Base-by-base conservation (phyloP, 768 basidiomycete genomes). In the Gloeostereum incarnatum region DNA sequence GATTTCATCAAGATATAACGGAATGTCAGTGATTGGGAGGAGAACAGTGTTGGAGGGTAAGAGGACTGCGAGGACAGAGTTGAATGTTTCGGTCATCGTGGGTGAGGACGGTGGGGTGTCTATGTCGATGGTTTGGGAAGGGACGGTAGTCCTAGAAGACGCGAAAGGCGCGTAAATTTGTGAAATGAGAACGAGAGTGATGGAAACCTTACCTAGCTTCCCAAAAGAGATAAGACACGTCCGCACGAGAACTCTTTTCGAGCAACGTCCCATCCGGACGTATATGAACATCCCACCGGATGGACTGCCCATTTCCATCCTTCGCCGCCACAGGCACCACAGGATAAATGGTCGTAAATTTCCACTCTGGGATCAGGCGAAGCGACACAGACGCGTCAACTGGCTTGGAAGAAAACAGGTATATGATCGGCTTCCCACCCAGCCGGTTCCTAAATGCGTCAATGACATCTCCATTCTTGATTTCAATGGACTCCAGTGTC, bases 141-240 rank as follows among this genome's bases (percentile, higher is more conserved):
- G n/a, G n/a, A n/a, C 18, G 35, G 16, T 14, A 17, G 33, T 13
- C 14, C 38, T 14, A 43, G 10, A 17, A 30, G 19, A 49, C n/a
- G n/a, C n/a, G n/a, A n/a, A n/a, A n/a, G n/a, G n/a, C n/a, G n/a
- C n/a, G n/a, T n/a, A n/a, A n/a, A n/a, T n/a, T n/a, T n/a, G n/a
- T n/a, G n/a, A n/a, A n/a, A n/a, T n/a, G n/a, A n/a, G n/a, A n/a
- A n/a, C n/a, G n/a, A n/a, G n/a, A n/a, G n/a, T n/a, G n/a, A n/a
- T n/a, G n/a, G n/a, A n/a, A n/a, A n/a, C n/a, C 59, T 41, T 46
- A 59, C 59, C 53, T 35, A 14, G 61, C 57, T 33, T 60, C 62
- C 64, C 65, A 66, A 44, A 58, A 65, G n/a, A 65, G 48, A 42
- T 62, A 65, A 6, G 59, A 42, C 4, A 61, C 45, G 10, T 58